A percentile compares a stretch with the other conserved stretches of the same genome.
These are phyloP conservation scores for Cryptosporidium tyzzeri DNA, from an alignment of 169 alveolate genomes.

Conservation along the genomic window DNA sequence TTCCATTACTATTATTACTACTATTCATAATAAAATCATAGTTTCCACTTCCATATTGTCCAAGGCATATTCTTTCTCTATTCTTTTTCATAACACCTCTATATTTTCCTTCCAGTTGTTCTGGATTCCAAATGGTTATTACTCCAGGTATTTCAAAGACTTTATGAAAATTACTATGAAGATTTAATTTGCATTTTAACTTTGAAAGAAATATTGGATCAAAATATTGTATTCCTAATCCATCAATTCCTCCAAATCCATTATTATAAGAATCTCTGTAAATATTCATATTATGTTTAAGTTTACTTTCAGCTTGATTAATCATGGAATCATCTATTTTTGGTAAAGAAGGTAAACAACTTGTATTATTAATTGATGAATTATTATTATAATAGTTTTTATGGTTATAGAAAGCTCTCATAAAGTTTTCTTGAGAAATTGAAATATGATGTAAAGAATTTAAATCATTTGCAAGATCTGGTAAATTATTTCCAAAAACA, in stretches of 20 bases:
- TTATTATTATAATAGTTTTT: background rate
- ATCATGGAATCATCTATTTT: constrained; percentile 23
- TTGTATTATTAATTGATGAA: background rate
- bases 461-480: background rate
- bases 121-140: constrained; percentile 52
- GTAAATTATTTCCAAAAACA: constrained; percentile 1
- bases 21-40: background rate
- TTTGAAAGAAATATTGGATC: constrained; percentile 34
- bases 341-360: constrained; percentile 1
- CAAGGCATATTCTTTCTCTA: constrained; percentile 44
- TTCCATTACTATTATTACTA: background rate
- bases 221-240: constrained; percentile 19
- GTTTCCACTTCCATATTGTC: constrained; percentile 37
- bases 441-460: constrained; percentile 2
- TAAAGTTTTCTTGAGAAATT: constrained; percentile 40
- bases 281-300: background rate
- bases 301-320: constrained; percentile 19
- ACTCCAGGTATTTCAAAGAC: constrained; percentile 45
- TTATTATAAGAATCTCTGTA: background rate
- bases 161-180: constrained; percentile 33
- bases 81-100: constrained; percentile 73
- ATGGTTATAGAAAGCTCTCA: constrained; percentile 10
- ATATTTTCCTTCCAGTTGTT: constrained; percentile 61
- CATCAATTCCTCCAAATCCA: background rate
- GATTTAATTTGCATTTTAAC: constrained; percentile 40